These are phyloP conservation scores for Withania somnifera DNA, from an alignment of 305 asterid genomes.

Conservation along the genomic window DNA sequence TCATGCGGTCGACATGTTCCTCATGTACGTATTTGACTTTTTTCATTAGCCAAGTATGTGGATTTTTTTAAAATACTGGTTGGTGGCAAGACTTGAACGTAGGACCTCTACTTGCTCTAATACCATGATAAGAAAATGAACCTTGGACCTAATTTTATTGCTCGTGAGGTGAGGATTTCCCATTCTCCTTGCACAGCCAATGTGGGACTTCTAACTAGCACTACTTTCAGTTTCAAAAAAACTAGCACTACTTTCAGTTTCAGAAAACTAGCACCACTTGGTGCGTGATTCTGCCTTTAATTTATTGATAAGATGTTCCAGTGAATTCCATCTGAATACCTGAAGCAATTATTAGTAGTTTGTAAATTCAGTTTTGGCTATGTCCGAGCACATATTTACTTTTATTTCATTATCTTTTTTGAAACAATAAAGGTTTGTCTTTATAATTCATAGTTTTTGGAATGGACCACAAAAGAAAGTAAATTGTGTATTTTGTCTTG, in stretches of 20 bases:
- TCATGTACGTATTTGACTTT: not conserved
- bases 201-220: not conserved
- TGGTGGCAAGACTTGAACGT: not conserved
- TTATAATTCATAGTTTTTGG: not conserved
- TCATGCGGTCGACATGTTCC: not conserved
- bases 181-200: not conserved
- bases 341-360: not conserved
- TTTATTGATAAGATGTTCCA: not conserved
- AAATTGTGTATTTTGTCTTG: not conserved
- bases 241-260: too few species aligned
- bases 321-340: not conserved
- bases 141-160: not conserved
- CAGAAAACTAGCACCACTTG: not conserved
- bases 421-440: not conserved
- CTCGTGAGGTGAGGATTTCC: too few species aligned
- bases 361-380: not conserved
- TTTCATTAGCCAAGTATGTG: not conserved
- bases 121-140: not conserved
- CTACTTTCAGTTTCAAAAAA: not conserved
- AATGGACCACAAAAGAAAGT: not conserved
- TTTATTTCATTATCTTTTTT: not conserved
- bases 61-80: not conserved
- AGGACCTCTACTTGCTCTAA: not conserved
- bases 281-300: not conserved
- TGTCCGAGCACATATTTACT: not conserved